A percentile compares a stretch with the other conserved stretches of the same genome.
These are phyloP conservation scores for Ophiosphaerella korrae DNA, from an alignment of 2,329 filamentous ascomycete genomes.

Conservation along the genomic window DNA sequence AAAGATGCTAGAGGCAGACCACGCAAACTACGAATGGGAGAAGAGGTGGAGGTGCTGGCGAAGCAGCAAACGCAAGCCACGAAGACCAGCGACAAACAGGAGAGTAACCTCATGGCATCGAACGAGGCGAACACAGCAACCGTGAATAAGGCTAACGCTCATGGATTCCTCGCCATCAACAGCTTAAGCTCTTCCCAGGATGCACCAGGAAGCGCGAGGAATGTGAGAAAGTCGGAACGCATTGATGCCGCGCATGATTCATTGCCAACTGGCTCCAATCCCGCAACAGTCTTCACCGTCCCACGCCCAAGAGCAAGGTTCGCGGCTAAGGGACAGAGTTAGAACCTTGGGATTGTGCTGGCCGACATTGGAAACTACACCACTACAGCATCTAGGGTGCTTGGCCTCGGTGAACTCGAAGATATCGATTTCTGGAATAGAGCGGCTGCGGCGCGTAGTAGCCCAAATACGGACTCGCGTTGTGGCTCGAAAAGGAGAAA, in stretches of 20 bases:
- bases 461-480: no score
- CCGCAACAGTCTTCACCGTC: conserved; percentile 10
- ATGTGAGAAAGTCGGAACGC: conserved; percentile 11
- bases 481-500: no score
- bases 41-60: conserved; percentile 14
- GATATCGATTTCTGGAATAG: no score
- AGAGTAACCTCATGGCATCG: conserved; percentile 12
- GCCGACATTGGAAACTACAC: background rate
- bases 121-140: conserved; percentile 9
- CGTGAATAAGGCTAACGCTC: conserved; percentile 7
- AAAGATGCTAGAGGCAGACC: conserved; percentile 15
- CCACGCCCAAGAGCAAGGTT: conserved; percentile 11
- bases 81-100: background rate
- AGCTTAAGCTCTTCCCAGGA: conserved; percentile 13
- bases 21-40: conserved; percentile 11
- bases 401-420: no score
- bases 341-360: conserved; percentile 12
- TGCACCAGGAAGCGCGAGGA: conserved; percentile 7
- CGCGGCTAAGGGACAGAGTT: conserved; percentile 9
- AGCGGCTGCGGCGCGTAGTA: no score
- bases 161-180: conserved; percentile 13
- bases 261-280: conserved; percentile 12
- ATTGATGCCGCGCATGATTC: conserved; percentile 10
- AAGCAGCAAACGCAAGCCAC: conserved; percentile 13
- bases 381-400: no score